phyloP scores from a whole-genome alignment of 257 asterid species.

The Euphrasia confusa region DNA sequence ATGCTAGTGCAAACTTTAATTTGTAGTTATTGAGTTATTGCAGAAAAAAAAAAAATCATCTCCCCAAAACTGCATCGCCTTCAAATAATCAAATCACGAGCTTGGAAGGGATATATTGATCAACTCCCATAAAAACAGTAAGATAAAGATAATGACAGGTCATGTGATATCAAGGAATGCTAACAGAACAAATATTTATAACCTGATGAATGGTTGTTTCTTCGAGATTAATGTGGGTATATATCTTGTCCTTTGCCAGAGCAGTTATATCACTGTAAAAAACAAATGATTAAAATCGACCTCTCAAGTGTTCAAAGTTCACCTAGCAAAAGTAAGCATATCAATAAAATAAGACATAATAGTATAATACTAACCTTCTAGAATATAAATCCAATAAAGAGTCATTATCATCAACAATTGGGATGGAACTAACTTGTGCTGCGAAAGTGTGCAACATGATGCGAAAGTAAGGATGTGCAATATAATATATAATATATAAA shows the following conservation, averaged over 20 bases:
- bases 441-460: slow-evolving; percentile 19
- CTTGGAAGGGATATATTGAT: background rate
- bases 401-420: slow-evolving; percentile 86
- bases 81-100: background rate
- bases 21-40: background rate
- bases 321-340: slow-evolving; percentile 9
- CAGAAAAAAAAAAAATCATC: background rate
- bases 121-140: slow-evolving; percentile 5
- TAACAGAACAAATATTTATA: background rate
- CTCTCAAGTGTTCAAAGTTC: background rate
- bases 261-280: slow-evolving; percentile 4
- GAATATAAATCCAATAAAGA: slow-evolving; percentile 78
- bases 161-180: background rate
- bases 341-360: background rate
- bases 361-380: slow-evolving; percentile 63
- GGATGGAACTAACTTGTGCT: slow-evolving; percentile 68
- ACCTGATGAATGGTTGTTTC: slow-evolving; percentile 6
- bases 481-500: background rate
- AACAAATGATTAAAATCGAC: background rate
- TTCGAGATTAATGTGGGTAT: slow-evolving; percentile 8
- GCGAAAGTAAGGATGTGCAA: slow-evolving; percentile 12
- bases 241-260: slow-evolving; percentile 1
- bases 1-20: background rate
- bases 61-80: background rate
- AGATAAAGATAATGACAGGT: background rate